Evolutionary conservation across 2,329 filamentous ascomycete genomes (phyloP), one percentile per base, ranked within the genome.

Genomic region (Aspergillus novoparasiticus): DNA sequence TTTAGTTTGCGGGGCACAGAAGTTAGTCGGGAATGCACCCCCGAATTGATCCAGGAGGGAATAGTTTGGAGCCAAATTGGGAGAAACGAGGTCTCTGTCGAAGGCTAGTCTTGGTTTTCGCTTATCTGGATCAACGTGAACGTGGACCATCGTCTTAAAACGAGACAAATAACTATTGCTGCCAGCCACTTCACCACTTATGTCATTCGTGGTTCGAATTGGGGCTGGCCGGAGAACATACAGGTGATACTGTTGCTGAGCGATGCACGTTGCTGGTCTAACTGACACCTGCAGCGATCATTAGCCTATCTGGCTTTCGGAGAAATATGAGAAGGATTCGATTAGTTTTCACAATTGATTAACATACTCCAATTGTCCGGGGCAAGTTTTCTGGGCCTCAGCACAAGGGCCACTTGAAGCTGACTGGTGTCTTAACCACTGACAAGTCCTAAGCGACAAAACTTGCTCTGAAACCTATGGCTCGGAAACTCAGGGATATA

Each of bases 241-340:
- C 62, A 46, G 21, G 28, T 51, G 45, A 58, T 57, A 39, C 53
- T 58, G 66, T 46, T 63, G 48, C 43, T 57, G 51, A 61, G 51
- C 28, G 60, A 69, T 66, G 65, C 67, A 66, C 62, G 62, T 65
- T 66, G 59, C 63, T 69, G 65, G 64, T 64, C 54, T 66, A 63
- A 65, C 60, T 60, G 63, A 62, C 64, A 66, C 60, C 71, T 76
- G 73, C 73, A 76, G 67, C 59, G 28, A 56, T 69, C 57, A 64
- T 66, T 59, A 57, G 59, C 50, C 59, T 43, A 43, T 65, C 69
- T 62, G 71, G 64, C 59, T 12, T 62, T 63, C 61, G 59, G 48
- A 61, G 66, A 48, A 68, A 66, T 59, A 69, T 69, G 68, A 69
- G 63, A 67, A 66, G 54, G 67, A 70, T 70, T 70, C 65, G 67